Evolutionary conservation across 2,329 filamentous ascomycete genomes (phyloP), one percentile per base, ranked within the genome.

Genomic region (Talaromyces marneffei): DNA sequence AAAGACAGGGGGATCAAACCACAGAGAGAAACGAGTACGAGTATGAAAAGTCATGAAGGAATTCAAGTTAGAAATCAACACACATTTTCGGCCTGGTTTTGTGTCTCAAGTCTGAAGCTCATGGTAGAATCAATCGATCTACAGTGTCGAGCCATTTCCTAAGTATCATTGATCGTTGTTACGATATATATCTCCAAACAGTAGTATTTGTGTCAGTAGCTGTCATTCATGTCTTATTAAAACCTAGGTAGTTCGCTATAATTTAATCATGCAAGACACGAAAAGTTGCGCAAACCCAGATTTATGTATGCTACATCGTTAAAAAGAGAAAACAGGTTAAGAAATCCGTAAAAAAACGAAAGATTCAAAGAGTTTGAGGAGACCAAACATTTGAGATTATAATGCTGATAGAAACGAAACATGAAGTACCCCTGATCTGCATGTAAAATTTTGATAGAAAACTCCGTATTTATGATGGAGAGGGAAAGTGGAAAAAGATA

Each of bases 381-480:
- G n/a, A n/a, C 27, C 9, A 31, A 50, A 20, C 42, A 50, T 4
- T 20, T 14, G n/a, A 10, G 12, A 52, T 12, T 10, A 52, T 52
- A 35, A 35, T 35, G 33, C 33, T 35, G 14, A 12, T 52, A 52
- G 23, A 29, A 31, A 6, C 9, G 35, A 20, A 35, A 35, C 48
- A 33, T 52, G 29, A 50, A 10, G 9, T 25, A 18, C 29, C 48
- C 48, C 18, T 29, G 23, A 33, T 52, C 8, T 8, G n/a, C 46
- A 37, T 16, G n/a, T 14, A 29, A 59, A 59, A 53, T 35, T 33
- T 33, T 20, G 10, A 52, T 2, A 23, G n/a, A 40, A 39, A 53
- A 59, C 57, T 53, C 57, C 57, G 37, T 27, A 29, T 25, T 35
- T 39, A 59, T 59, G 57, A 35, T 35, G 29, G 44, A 59, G 20